Conservation (phyloP, 805 yeast genomes). For the Sugiyamaella valdiviana region DNA sequence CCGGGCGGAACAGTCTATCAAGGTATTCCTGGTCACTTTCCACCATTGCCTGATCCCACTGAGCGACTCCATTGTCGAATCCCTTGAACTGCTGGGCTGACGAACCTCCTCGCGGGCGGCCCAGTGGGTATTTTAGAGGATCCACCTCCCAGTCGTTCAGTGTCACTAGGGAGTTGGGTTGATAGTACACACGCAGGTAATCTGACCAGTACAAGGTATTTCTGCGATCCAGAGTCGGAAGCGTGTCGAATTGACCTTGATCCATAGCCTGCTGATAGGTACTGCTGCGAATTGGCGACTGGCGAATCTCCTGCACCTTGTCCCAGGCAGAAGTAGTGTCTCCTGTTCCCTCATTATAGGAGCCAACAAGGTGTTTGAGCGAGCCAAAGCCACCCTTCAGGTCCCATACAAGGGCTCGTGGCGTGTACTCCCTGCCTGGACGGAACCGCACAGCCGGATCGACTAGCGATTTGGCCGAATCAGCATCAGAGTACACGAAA, state of each 20-base stretch:
- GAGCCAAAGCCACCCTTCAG: constrained; percentile 71
- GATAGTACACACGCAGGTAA: constrained; percentile 59
- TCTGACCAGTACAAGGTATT: constrained; percentile 74
- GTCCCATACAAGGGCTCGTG: constrained; percentile 80
- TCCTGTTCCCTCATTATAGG: constrained; percentile 2
- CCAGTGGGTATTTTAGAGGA: constrained; percentile 30
- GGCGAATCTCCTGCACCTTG: constrained; percentile 25
- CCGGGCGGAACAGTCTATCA: constrained; percentile 53
- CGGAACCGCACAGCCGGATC: constrained; percentile 46
- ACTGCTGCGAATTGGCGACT: constrained; percentile 40
- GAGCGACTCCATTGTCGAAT: constrained; percentile 51
- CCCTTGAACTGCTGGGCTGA: constrained; percentile 22
- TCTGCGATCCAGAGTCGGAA: constrained; percentile 34
- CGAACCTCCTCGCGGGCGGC: constrained; percentile 28
- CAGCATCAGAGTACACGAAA: constrained; percentile 43
- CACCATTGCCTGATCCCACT: constrained; percentile 39
- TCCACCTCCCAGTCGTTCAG: constrained; percentile 57
- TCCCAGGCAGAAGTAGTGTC: not conserved
- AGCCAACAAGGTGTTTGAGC: constrained; percentile 27
- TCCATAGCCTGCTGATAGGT: constrained; percentile 64
- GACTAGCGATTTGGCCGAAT: constrained; percentile 25
- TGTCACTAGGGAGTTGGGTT: constrained; percentile 52
- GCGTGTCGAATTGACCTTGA: constrained; percentile 12
- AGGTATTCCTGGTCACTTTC: constrained; percentile 40
- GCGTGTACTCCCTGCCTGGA: constrained; percentile 57